Evolutionary conservation across 768 basidiomycete species (phyloP), one percentile per base, ranked within the genome.

Genomic region (Naganishia randhawae): DNA sequence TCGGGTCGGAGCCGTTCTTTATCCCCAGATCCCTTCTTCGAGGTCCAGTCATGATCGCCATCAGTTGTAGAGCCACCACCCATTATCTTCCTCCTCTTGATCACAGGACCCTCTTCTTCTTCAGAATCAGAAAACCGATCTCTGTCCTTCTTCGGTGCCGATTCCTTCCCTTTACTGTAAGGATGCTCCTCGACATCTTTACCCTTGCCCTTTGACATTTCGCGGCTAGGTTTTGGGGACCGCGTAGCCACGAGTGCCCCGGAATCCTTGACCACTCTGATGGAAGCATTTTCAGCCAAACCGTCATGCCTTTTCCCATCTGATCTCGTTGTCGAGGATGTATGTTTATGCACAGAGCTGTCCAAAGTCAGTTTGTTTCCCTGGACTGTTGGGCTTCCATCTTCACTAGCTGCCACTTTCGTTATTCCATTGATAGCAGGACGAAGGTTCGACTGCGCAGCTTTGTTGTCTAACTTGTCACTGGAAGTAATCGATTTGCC

Each of bases 61-160:
- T 64, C 50, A 9, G 22, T 31, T 22, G 32, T 27, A 1, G 25
- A 11, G 3, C 19, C 33, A 7, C 45, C 63, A 32, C 33, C 45
- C 45, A 64, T 51, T 17, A 64, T 64, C 45, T 48, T 64, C 63
- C 45, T 64, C 27, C 63, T 51, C 33, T 64, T 51, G 31, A 64
- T 64, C 9, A 50, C 63, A 19, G 50, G 42, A 8, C 50, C 63
- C n/a, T 64, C 63, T n/a, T 64, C 63, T 39, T 64, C 63, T 5
- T 64, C 63, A n/a, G 63, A 51, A 48, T 64, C 50, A 6, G 45
- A 64, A 41, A 17, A 48, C 2, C 42, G 25, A 3, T 39, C 50
- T 9, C 11, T 32, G 29, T 27, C 45, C 10, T 37, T 50, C 14
- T 33, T 64, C 27, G 16, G 9, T 8, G n/a, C 39, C 13, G 61